A percentile compares a stretch with the other conserved stretches of the same genome.
phyloP scores from a whole-genome alignment of 176 grass and related monocot genomes.

The Aegilops umbellulata region DNA sequence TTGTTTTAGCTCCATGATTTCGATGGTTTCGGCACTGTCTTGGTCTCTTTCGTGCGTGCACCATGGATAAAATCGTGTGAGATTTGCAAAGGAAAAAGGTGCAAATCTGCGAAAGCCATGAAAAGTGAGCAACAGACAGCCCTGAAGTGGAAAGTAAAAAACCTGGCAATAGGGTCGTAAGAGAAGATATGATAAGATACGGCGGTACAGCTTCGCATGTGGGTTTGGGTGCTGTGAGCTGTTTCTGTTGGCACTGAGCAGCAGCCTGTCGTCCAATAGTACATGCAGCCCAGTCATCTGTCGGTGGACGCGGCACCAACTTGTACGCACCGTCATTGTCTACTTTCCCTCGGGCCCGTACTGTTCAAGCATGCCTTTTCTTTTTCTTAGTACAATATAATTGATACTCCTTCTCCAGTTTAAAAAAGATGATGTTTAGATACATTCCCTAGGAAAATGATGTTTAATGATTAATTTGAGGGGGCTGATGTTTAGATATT shows the following conservation, averaged over 20 bases:
- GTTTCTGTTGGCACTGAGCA: neutral
- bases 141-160: neutral
- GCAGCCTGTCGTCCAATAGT: constrained; percentile 29
- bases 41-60: too few relatives aligned
- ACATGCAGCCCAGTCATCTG: constrained; percentile 37
- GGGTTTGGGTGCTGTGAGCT: constrained; percentile 3
- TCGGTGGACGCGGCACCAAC: constrained; percentile 41
- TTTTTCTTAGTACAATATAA: neutral
- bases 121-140: neutral
- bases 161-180: neutral
- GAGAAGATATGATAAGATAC: neutral
- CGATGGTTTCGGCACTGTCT: neutral
- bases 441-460: too few relatives aligned
- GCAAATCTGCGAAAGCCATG: neutral
- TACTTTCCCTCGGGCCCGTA: neutral
- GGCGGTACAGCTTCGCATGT: neutral
- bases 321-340: neutral
- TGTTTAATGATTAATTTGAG: too few relatives aligned
- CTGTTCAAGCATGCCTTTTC: neutral
- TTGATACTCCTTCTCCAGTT: too few relatives aligned
- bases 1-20: too few relatives aligned
- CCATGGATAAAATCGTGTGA: neutral
- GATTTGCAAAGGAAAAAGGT: neutral
- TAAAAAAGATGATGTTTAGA: too few relatives aligned
- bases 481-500: too few relatives aligned